Base-by-base conservation (phyloP, 148 eudicot genomes). In the Rhododendron griersonianum region DNA sequence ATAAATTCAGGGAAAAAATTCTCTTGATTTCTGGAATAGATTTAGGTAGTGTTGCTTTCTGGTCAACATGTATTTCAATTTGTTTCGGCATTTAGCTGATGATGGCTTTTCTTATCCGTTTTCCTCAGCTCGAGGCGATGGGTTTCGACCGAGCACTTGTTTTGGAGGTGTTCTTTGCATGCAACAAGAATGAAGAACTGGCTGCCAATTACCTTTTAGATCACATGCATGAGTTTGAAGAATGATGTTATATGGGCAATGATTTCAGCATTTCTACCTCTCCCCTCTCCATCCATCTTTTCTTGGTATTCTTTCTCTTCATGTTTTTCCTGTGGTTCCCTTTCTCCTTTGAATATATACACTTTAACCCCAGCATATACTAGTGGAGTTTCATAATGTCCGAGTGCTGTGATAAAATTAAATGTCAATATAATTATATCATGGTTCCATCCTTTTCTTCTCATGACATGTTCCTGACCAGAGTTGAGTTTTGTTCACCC, bases 121-220 rank as follows among this genome's bases (percentile, higher is more conserved):
- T 25, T 89, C 33, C 23, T 47, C 96, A 95, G 98, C 96, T 95
- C 37, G 96, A 95, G 86, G 98, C 91, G 23, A 93, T 95, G 98
- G 98, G 98, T 47, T 95, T 95, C 51, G 89, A 94, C 78, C 92
- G 96, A 65, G 92, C 89, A 23, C 88, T 94, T 13, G 98, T 92
- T 23, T 85, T 95, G 85, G 93, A 95, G 87, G 98, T 95, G 28
- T 95, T 83, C 87, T 95, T 95, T 63, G 98, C 98, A 2, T 95
- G 95, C 93, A 92, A 95, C 93, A 95, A 95, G 91, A 91, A 93
- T 57, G 98, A 95, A 89, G 94, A 94, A 87, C 84, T 95, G 79
- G 98, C 98, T 25, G 96, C 96, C 13, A 93, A 95, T 82, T 93
- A 95, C 78, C 95, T 93, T 47, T 87, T 95, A 83, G 98, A 95